Base-by-base conservation (phyloP, 225 moss, liverwort and hornwort genomes). In the Asterella californica region DNA sequence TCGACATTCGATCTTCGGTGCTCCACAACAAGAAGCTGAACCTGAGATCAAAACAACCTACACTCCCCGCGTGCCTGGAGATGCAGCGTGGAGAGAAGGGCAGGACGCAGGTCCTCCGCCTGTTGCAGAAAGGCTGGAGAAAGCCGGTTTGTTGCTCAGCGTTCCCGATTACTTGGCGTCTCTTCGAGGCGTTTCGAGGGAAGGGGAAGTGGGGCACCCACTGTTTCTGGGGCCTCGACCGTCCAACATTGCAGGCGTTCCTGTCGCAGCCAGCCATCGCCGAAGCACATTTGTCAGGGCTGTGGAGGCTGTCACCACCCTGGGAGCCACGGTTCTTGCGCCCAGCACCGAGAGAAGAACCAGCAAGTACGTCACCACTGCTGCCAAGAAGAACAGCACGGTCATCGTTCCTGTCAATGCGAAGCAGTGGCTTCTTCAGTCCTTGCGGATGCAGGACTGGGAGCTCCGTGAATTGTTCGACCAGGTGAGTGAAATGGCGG, bases 361-460 rank as follows among this genome's bases (percentile, higher is more conserved):
- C 24, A 91, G 90, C 85, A 94, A 88, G 85, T 87, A 83, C 46
- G 92, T 91, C 7, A 88, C 92, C 21, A 80, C 80, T 50, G 87
- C 93, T 19, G 88, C 93, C 0, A 92, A 91, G 80, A 89, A 86
- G 83, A 90, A 86, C 18, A 92, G 90, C 50, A 93, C 90, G n/a
- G 83, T 95, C 15, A 93, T 90, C 80, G 87, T 99, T 72, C 99
- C 99, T 49, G 88, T 89, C 19, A 91, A 91, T 70, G 91, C 95
- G 19, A 99, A 92, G 81, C 92, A 99, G 79, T 99, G 99, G 99
- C 84, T 99, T 46, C 76, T 99, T 82, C 99, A 99, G 75, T 93
- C 95, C 36, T 84, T 99, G 81, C 83, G 91, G 49, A 85, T 95
- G 83, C 87, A 95, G 79, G 93, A 99, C 42, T 89, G 86, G 79